Evolutionary conservation across 177 flowering plant genomes (phyloP), one percentile per base, ranked within the genome.

Genomic region (Vitis hybrid): DNA sequence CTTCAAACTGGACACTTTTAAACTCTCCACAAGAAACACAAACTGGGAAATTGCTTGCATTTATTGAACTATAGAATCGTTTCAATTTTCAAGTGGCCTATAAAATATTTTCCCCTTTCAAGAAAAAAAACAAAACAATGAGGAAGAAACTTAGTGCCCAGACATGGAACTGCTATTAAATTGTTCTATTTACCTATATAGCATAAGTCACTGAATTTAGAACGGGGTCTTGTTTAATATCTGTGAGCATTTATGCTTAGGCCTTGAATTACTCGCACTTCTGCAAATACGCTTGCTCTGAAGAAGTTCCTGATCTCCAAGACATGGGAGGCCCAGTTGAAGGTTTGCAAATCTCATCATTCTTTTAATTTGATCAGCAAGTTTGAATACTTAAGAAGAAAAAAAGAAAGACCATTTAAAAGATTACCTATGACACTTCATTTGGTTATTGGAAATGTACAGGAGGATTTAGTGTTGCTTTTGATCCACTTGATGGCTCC

Each of bases 391-490:
- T 27, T 27, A 41, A 6, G 10, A 46, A 58, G 11, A 41, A 6
- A 67, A 41, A 41, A 8, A 41, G 9, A 41, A 41, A 41, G n/a
- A 55, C 35, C 15, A 63, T 50, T 50, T 30, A 52, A 21, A 60
- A 32, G 55, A 14, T 13, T n/a, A 14, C 58, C 66, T 3, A 64
- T 27, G 53, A 64, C 64, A 21, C 57, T 51, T 27, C 30, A 0
- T 27, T 27, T 56, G 10, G 6, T n/a, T 15, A 41, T 48, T 30
- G 52, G 58, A 72, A 51, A 59, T 41, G 7, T 41, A 73, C 87
- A 94, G 99, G 97, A 62, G 99, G 99, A 74, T 94, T 94, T 53
- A 94, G 99, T 78, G 99, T 92, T 61, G 98, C 99, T 9, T 94
- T 94, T 75, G 98, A 94, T 83, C 98, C 98, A 2, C 91, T 92